Percentiles rank a stretch among this genome's conserved stretches.
Conservation (phyloP, 495 filamentous ascomycete species). For the Aspergillus olivimuriae region DNA sequence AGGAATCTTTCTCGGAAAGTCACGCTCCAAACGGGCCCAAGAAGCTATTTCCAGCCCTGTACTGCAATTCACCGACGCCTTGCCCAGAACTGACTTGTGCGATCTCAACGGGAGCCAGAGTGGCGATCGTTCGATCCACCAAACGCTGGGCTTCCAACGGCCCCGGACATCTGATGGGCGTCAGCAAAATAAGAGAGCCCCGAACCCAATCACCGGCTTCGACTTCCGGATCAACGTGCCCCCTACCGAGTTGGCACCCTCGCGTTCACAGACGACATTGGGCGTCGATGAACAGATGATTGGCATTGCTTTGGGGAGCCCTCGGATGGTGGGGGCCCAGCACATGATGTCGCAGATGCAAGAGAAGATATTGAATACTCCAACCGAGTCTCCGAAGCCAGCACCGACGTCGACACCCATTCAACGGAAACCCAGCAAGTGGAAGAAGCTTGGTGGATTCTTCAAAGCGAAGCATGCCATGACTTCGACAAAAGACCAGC, state of each 20-base stretch:
- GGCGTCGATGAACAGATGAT: slow-evolving; percentile 32
- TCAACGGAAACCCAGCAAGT: slow-evolving; percentile 46
- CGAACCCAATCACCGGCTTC: slow-evolving; percentile 20
- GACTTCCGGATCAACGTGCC: slow-evolving; percentile 33
- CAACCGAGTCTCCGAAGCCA: neutral
- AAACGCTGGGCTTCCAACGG: slow-evolving; percentile 18
- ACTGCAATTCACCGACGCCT: slow-evolving; percentile 28
- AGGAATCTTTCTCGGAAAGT: slow-evolving; percentile 25
- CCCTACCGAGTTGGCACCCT: slow-evolving; percentile 20
- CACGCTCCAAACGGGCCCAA: slow-evolving; percentile 16
- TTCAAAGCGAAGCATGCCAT: slow-evolving; percentile 41
- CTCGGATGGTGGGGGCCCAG: slow-evolving; percentile 28
- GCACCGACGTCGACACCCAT: slow-evolving; percentile 11
- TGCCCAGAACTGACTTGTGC: slow-evolving; percentile 28
- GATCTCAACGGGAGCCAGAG: slow-evolving; percentile 8
- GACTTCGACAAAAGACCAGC: slow-evolving; percentile 16
- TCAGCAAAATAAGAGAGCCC: slow-evolving; percentile 11
- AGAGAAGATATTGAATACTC: slow-evolving; percentile 14
- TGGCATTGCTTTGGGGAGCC: slow-evolving; percentile 51
- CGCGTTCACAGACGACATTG: slow-evolving; percentile 7
- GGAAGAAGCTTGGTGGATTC: slow-evolving; percentile 50
- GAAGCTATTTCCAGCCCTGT: slow-evolving; percentile 30
- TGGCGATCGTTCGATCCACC: slow-evolving; percentile 7
- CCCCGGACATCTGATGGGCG: slow-evolving; percentile 17
- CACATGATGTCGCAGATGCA: slow-evolving; percentile 17